Conservation (phyloP, 176 grass and related monocot genomes). For the Paspalum notatum region DNA sequence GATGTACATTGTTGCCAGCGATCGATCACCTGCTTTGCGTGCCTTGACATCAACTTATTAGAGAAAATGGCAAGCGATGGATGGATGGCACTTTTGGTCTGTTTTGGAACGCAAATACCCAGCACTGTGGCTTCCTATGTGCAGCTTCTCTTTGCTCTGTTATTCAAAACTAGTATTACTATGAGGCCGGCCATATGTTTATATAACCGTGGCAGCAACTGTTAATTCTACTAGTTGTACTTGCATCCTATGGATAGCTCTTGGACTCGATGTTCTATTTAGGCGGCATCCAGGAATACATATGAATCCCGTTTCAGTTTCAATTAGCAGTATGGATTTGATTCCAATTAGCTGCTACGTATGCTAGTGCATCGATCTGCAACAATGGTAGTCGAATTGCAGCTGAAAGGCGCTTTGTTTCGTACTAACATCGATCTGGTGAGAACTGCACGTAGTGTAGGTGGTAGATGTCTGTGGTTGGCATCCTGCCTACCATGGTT, state of each 20-base stretch:
- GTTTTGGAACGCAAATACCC: conserved; percentile 6
- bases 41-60: conserved; percentile 5
- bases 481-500: too few relatives aligned
- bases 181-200: neutral
- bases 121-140: neutral
- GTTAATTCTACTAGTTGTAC: neutral
- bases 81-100: conserved; percentile 27
- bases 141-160: neutral
- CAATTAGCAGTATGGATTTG: neutral
- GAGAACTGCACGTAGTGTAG: too few relatives aligned
- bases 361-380: too few relatives aligned
- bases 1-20: conserved; percentile 29
- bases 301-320: neutral
- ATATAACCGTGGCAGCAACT: neutral
- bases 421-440: too few relatives aligned
- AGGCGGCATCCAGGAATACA: neutral
- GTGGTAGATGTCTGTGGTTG: too few relatives aligned
- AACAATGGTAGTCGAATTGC: too few relatives aligned
- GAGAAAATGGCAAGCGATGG: conserved; percentile 11
- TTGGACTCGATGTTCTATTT: neutral
- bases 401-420: too few relatives aligned
- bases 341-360: too few relatives aligned
- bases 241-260: too few relatives aligned
- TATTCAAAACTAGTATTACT: neutral
- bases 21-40: neutral